Evolutionary conservation across 352 stramenopile genomes (phyloP).

Genomic region (Globisporangium parvum): DNA sequence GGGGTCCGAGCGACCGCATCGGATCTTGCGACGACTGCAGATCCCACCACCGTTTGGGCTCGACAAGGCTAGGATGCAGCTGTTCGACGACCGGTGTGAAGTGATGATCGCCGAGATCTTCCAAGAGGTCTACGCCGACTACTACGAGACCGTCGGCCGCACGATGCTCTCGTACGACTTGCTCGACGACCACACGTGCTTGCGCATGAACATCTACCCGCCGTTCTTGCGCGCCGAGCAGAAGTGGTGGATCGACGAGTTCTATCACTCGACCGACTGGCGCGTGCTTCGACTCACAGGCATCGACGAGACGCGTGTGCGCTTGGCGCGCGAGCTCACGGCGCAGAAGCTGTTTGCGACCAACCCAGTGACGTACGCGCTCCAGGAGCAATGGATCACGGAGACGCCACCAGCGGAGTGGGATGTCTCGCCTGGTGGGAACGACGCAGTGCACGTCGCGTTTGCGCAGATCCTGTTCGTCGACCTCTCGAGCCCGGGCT

Average conservation of each 20-base stretch:
- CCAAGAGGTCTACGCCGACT: slow-evolving; percentile 71
- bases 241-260: slow-evolving; percentile 82
- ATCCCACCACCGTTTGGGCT: slow-evolving; percentile 51
- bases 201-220: slow-evolving; percentile 79
- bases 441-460: slow-evolving; percentile 15
- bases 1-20: slow-evolving; percentile 43
- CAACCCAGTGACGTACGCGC: slow-evolving; percentile 78
- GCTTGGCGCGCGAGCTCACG: slow-evolving; percentile 30
- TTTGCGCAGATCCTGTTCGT: slow-evolving; percentile 83
- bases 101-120: slow-evolving; percentile 65
- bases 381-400: slow-evolving; percentile 86
- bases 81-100: slow-evolving; percentile 63
- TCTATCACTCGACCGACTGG: slow-evolving; percentile 72
- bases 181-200: slow-evolving; percentile 56
- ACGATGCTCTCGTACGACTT: slow-evolving; percentile 89
- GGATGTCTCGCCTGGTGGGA: slow-evolving; percentile 43
- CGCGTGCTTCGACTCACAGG: slow-evolving; percentile 74
- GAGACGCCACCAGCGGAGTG: slow-evolving; percentile 66
- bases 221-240: slow-evolving; percentile 73
- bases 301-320: slow-evolving; percentile 43
- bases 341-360: slow-evolving; percentile 59
- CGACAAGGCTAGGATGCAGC: slow-evolving; percentile 30
- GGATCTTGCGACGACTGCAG: slow-evolving; percentile 64
- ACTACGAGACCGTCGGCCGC: slow-evolving; percentile 68
- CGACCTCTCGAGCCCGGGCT: slow-evolving; percentile 60